Conservation (phyloP, 805 yeast genomes). For the Saccharomycopsis vini region DNA sequence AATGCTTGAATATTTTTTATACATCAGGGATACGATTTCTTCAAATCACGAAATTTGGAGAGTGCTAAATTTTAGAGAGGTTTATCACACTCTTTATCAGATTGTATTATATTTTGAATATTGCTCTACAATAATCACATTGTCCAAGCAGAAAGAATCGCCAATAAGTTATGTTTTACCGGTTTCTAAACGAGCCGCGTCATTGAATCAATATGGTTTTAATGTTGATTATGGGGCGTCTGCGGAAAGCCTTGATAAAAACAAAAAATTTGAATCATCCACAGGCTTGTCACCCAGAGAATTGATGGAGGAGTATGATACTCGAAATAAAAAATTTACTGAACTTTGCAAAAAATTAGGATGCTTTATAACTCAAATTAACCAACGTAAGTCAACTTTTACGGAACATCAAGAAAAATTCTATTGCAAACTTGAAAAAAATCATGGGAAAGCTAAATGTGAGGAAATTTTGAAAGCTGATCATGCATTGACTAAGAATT, state of each 20-base stretch:
- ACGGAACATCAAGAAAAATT: background rate
- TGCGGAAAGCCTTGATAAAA: background rate
- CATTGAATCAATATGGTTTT: background rate
- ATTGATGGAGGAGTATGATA: background rate
- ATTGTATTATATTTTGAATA: conserved; percentile 15
- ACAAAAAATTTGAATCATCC: background rate
- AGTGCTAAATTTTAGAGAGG: conserved; percentile 12
- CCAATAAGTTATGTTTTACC: background rate
- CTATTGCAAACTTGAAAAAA: background rate
- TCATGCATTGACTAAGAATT: background rate
- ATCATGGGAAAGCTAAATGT: background rate
- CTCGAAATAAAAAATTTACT: background rate
- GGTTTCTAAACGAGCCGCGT: background rate
- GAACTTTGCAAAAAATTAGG: background rate
- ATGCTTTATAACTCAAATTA: background rate
- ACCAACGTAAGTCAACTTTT: background rate
- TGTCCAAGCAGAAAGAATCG: conserved; percentile 2
- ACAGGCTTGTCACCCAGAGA: background rate
- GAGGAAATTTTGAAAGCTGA: background rate
- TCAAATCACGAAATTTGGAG: conserved; percentile 6
- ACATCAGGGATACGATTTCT: conserved; percentile 12
- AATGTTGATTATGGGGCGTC: background rate
- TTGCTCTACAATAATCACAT: conserved; percentile 7
- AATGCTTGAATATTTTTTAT: conserved; percentile 16
- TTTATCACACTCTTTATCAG: conserved; percentile 10